Evolutionary conservation across 345 rosid species (phyloP).

Genomic region (Garcia nutans): DNA sequence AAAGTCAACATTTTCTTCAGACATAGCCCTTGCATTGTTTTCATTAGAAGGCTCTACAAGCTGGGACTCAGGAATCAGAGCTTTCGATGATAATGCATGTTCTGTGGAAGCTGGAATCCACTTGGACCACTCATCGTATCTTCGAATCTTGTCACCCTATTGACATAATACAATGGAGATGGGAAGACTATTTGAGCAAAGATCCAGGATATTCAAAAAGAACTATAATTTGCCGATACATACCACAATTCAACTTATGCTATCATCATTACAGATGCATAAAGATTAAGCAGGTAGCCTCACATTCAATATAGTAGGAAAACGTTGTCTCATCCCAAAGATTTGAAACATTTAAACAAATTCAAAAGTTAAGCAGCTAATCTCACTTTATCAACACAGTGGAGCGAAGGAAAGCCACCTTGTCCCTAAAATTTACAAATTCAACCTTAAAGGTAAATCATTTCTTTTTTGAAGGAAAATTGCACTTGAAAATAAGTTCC

Average conservation of each 20-base stretch:
- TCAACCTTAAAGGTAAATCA: neutral
- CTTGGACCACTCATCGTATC: constrained; percentile 69
- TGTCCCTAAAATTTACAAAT: neutral
- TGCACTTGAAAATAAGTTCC: neutral
- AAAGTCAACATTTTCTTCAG: constrained; percentile 25
- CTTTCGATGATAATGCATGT: constrained; percentile 24
- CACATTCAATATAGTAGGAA: neutral
- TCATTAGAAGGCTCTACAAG: constrained; percentile 29
- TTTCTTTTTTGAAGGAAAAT: neutral
- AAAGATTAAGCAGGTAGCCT: neutral
- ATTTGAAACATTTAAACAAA: too few species aligned
- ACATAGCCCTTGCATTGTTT: constrained; percentile 29
- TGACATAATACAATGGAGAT: constrained; percentile 20
- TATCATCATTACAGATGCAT: neutral
- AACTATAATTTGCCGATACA: constrained; percentile 3
- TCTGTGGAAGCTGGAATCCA: constrained; percentile 53
- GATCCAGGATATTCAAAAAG: neutral
- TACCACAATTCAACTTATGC: neutral
- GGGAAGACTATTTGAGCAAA: constrained; percentile 7
- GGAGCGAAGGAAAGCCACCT: neutral
- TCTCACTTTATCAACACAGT: too few species aligned
- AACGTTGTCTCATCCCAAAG: too few species aligned
- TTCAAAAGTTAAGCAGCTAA: too few species aligned
- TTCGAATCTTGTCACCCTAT: constrained; percentile 77
- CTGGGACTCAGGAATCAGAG: constrained; percentile 41